Evolutionary conservation across 169 alveolate species (phyloP).

Genomic region (Plasmodium billcollinsi): DNA sequence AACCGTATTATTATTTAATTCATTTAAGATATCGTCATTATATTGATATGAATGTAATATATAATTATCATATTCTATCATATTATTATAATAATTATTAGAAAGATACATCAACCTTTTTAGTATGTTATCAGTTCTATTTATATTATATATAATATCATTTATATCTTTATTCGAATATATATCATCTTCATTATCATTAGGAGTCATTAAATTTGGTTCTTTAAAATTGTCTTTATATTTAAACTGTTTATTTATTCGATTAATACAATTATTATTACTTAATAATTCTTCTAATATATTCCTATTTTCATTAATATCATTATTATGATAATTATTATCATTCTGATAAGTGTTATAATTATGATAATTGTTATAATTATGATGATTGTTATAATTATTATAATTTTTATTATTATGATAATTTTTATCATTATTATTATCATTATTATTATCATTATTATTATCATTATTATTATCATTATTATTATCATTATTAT

Average conservation of each 20-base stretch:
- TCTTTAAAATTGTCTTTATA: neutral
- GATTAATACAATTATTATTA: no score
- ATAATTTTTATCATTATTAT: no score
- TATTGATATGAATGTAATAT: neutral
- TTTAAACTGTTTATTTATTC: neutral
- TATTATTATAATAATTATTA: slow-evolving; percentile 21
- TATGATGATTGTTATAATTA: no score
- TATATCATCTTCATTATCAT: neutral
- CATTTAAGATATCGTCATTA: neutral
- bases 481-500: neutral
- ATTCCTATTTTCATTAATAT: no score
- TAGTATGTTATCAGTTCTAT: slow-evolving; percentile 32
- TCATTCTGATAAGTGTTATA: no score
- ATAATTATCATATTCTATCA: slow-evolving; percentile 24
- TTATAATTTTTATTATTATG: no score
- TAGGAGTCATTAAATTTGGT: no score
- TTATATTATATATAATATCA: slow-evolving; percentile 18
- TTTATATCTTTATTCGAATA: slow-evolving; percentile 25
- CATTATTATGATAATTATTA: no score
- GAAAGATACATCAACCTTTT: slow-evolving; percentile 27
- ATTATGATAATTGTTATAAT: no score
- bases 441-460: no score
- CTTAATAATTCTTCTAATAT: no score
- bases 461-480: no score
- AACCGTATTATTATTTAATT: neutral